phyloP scores from a whole-genome alignment of 257 asterid genomes.

The Apocynum venetum region DNA sequence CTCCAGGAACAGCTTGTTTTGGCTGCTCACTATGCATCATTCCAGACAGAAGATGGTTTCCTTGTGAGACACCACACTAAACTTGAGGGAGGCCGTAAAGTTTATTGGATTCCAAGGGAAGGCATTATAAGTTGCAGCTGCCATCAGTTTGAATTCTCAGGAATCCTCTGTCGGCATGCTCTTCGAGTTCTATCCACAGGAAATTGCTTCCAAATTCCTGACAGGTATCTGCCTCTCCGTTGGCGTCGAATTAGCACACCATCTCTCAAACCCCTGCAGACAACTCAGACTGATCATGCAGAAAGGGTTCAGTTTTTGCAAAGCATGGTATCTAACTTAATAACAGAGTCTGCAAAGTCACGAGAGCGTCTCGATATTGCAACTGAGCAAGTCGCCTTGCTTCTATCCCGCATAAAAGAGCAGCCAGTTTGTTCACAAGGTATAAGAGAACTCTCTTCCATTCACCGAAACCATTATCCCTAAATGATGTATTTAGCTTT shows the following conservation, averaged over 20 bases:
- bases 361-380: conserved; percentile 77
- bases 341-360: conserved; percentile 71
- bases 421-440: conserved; percentile 55
- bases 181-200: conserved; percentile 89
- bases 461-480: conserved; percentile 38
- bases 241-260: conserved; percentile 70
- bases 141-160: conserved; percentile 86
- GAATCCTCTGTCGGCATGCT: conserved; percentile 87
- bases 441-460: conserved; percentile 43
- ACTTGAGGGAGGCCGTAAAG: conserved; percentile 87
- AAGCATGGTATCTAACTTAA: conserved; percentile 66
- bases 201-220: conserved; percentile 94
- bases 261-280: conserved; percentile 36
- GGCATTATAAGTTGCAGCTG: conserved; percentile 89
- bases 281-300: conserved; percentile 41
- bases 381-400: conserved; percentile 63
- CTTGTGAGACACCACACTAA: conserved; percentile 92
- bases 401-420: conserved; percentile 65
- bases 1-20: conserved; percentile 90
- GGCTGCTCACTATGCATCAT: conserved; percentile 95
- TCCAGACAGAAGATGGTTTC: conserved; percentile 68
- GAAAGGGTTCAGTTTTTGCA: conserved; percentile 76
- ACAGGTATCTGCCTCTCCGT: conserved; percentile 61
- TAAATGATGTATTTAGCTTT: neutral
- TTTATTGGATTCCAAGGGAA: conserved; percentile 85